Evolutionary conservation across 495 filamentous ascomycete genomes (phyloP).

Genomic region (Aspergillus hancockii): DNA sequence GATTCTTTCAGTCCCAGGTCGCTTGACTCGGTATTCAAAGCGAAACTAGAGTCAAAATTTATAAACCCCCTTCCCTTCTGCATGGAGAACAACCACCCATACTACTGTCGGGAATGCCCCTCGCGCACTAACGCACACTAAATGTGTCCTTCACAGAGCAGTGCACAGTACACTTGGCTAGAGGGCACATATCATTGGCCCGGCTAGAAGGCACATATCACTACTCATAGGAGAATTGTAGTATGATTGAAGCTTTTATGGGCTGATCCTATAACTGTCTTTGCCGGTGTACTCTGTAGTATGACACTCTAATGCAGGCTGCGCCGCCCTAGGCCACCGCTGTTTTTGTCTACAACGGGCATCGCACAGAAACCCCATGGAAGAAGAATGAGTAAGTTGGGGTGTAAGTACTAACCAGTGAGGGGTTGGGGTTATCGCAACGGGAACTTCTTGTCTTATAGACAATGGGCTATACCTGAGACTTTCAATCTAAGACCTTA

Average conservation of each 20-base stretch:
- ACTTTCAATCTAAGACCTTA: not conserved
- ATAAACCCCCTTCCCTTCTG: slow-evolving; percentile 16
- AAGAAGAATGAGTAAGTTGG: not conserved
- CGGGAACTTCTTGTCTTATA: not conserved
- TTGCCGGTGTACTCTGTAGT: not conserved
- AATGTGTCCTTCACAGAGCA: not conserved
- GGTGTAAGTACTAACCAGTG: not conserved
- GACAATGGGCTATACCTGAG: not conserved
- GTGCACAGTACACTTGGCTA: not conserved
- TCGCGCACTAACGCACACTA: not conserved
- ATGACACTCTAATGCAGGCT: slow-evolving; percentile 3
- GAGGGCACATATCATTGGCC: not conserved
- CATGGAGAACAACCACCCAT: slow-evolving; percentile 11
- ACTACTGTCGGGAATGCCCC: not conserved
- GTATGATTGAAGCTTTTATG: not conserved
- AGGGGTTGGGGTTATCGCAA: not conserved
- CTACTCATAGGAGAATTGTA: not conserved
- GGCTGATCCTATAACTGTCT: slow-evolving; percentile 6
- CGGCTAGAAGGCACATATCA: not conserved
- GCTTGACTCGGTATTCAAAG: not conserved
- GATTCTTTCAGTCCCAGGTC: not conserved
- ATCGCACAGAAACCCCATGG: not conserved
- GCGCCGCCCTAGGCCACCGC: not conserved
- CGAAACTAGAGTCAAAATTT: not conserved
- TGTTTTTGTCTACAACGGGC: not conserved